Base-by-base conservation (phyloP, 2,329 filamentous ascomycete genomes). In the Fusarium algeriense region DNA sequence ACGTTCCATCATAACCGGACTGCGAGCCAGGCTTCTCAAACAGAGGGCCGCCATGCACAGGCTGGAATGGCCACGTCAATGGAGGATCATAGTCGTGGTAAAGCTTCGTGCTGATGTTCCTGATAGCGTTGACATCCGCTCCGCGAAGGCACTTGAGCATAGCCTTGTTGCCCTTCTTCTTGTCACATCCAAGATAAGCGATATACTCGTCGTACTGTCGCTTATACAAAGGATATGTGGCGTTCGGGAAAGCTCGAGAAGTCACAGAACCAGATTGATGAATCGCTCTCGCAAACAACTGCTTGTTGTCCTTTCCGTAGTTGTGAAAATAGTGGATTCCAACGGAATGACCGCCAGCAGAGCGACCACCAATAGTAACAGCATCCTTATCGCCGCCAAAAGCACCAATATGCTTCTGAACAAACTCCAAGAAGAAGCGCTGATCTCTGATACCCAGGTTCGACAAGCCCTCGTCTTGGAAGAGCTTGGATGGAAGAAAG, bases 361-460 rank as follows among this genome's bases (percentile, higher is more conserved):
- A 86, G 64, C 88, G 85, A 0, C 89, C 88, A 61, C 83, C 84
- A 20, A 89, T 83, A 0, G 86, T 88, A 1, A 90, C 85, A 10
- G 84, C 81, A 3, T 75, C 69, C 0, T 83, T 81, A 56, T 90
- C 84, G 6, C 88, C 87, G 0, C 88, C 87, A 57, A 90, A 90
- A 4, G 81, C 75, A 4, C 77, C 70, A 55, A 90, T 87, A 64
- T 90, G 78, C 12, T 80, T 81, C 52, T 88, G 83, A 0, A 89
- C 84, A 81, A 88, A 90, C 69, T 84, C 75, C 3, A 90, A 76
- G 4, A 85, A 83, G 7, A 84, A 83, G 17, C 83, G 81, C 70
- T 88, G 86, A 63, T 89, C 87, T 5, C 86, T 78, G 1, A 89
- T 76, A 0, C 87, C 88, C 2, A 85, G 84, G 63, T 90, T 90